Base-by-base conservation (phyloP, 495 filamentous ascomycete genomes). In the Hypoxylon lenormandii region DNA sequence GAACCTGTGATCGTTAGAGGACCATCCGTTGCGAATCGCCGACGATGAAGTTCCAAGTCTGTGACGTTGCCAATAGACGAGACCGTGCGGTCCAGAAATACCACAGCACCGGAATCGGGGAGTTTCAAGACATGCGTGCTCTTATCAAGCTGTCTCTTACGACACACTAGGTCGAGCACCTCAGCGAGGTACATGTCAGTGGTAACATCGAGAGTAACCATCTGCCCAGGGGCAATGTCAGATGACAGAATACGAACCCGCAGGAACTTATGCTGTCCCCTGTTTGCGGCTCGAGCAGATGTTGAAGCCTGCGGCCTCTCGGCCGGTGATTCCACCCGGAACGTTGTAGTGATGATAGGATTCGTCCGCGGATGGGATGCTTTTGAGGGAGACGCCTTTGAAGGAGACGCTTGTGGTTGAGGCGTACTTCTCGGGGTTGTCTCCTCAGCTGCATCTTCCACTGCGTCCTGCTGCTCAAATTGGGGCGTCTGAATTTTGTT, bases 141-240 rank as follows among this genome's bases (percentile, higher is more conserved):
- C 80, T 95, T 96, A 76, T 98, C 95, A 6, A 98, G 82, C 15
- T 93, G 89, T 76, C 96, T 89, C 73, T 92, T 91, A 57, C 92
- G 89, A 75, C 95, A 98, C 2, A 94, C 90, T n/a, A 87, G 86
- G 69, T 97, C 94, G 42, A 97, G 85, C 23, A 98, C 88, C 76
- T 98, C 95, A 12, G 92, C 93, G 23, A 98, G 88, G 74, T 96
- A 98, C 37, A 92, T 97, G 72, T 97, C 95, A 2, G 92, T 94
- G 3, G 92, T 94, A 18, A 94, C 91, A 70, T 93, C 91, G 12
- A 97, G 80, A 1, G 90, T 91, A 45, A 90, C 87, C 83, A 87
- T 87, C 59, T 87, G 85, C 7, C 84, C 85, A 1, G 85, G 79
- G 0, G 83, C 76, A 3, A 80, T 70, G 64, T 96, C 93, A 19